Conservation (phyloP, 495 filamentous ascomycete genomes). For the Talaromyces nanjingensis region DNA sequence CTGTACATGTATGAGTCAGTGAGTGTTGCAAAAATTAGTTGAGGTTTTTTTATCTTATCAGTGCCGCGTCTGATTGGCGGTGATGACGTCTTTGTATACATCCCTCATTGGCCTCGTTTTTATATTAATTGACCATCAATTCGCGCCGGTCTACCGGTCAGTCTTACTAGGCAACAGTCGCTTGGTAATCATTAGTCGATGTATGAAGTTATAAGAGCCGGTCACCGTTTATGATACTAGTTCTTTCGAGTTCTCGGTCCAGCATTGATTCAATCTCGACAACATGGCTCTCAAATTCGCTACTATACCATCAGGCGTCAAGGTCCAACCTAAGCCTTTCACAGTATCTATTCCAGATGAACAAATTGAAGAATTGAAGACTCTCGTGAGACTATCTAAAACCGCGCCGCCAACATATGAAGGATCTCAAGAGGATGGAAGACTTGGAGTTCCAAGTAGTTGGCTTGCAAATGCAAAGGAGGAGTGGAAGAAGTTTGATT, state of each 20-base stretch:
- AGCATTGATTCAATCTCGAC: neutral
- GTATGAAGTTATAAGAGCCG: neutral
- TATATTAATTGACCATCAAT: neutral
- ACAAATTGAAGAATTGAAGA: constrained; percentile 39
- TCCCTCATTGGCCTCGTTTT: neutral
- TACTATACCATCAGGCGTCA: constrained; percentile 21
- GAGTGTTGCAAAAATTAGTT: neutral
- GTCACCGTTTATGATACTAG: neutral
- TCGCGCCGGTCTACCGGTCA: too few species aligned
- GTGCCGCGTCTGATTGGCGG: neutral
- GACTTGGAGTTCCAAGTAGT: constrained; percentile 46
- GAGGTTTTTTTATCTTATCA: constrained; percentile 5
- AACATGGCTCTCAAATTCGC: constrained; percentile 24
- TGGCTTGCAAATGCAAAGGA: constrained; percentile 52
- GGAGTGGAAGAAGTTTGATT: constrained; percentile 45
- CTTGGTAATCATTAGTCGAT: neutral
- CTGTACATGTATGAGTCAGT: neutral
- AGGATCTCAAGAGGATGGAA: constrained; percentile 26
- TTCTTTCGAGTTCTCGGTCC: neutral
- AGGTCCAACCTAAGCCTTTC: constrained; percentile 27
- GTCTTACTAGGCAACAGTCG: neutral
- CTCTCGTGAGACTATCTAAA: constrained; percentile 43
- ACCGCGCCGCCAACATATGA: constrained; percentile 46
- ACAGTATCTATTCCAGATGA: constrained; percentile 35
- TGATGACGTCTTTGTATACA: neutral